A percentile compares a stretch with the other conserved stretches of the same genome.
Conservation (phyloP, 805 yeast species). For the Candida insectorum region DNA sequence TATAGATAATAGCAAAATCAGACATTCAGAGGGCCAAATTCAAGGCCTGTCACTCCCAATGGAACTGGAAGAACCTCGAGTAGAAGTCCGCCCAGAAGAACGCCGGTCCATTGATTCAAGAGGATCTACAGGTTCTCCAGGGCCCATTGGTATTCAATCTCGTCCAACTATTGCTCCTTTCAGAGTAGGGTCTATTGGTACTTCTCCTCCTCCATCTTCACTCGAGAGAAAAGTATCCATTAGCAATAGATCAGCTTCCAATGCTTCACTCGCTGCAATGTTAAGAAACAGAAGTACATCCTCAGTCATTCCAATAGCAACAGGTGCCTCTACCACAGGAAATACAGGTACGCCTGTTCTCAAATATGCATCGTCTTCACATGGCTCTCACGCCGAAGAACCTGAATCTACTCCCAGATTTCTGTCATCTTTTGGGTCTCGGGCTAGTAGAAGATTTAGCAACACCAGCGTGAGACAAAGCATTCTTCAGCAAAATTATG, state of each 20-base stretch:
- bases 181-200: conserved; percentile 57
- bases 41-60: too few relatives aligned
- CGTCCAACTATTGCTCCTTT: conserved; percentile 53
- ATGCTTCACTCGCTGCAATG: conserved; percentile 52
- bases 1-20: not conserved
- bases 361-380: conserved; percentile 37
- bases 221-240: conserved; percentile 39
- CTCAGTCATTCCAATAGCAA: conserved; percentile 12
- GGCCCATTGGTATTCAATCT: not conserved
- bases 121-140: not conserved
- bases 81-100: too few relatives aligned
- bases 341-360: conserved; percentile 22
- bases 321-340: conserved; percentile 11
- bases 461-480: conserved; percentile 29
- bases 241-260: conserved; percentile 46
- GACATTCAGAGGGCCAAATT: too few relatives aligned
- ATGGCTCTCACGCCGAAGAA: conserved; percentile 31
- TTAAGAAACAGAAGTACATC: conserved; percentile 44
- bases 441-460: conserved; percentile 50
- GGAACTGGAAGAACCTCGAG: too few relatives aligned
- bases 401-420: conserved; percentile 51
- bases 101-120: too few relatives aligned
- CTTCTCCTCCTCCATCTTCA: conserved; percentile 37
- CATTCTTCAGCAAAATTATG: conserved; percentile 18
- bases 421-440: conserved; percentile 71